These are phyloP conservation scores for Cutaneotrichosporon spelunceum DNA, from an alignment of 1,284 basidiomycete genomes.

Conservation along the genomic window DNA sequence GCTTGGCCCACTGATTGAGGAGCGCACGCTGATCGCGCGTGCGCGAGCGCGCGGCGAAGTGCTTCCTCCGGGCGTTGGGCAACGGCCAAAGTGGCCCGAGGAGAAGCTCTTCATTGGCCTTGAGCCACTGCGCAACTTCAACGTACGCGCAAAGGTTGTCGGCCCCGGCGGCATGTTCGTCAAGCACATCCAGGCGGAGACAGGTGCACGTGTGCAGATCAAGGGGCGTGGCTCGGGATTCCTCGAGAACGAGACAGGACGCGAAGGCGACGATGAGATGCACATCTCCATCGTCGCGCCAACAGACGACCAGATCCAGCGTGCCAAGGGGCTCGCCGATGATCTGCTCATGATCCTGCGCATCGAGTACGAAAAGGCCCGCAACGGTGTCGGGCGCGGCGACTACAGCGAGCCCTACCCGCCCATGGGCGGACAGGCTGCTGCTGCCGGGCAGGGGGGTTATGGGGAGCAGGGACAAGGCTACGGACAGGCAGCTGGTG, in stretches of 20 bases:
- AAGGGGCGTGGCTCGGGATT: conserved; percentile 94
- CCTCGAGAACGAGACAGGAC: conserved; percentile 87
- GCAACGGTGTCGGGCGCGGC: conserved; percentile 50
- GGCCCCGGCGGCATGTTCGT: conserved; percentile 94
- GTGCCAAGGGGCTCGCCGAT: conserved; percentile 82
- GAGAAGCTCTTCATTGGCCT: conserved; percentile 84
- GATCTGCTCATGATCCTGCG: conserved; percentile 83
- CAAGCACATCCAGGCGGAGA: conserved; percentile 97
- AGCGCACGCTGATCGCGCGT: conserved; percentile 58
- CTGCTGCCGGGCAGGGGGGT: conserved; percentile 55
- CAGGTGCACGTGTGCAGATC: conserved; percentile 94
- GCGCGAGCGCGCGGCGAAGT: conserved; percentile 47
- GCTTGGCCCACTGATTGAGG: conserved; percentile 81
- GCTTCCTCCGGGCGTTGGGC: conserved; percentile 30
- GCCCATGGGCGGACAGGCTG: conserved; percentile 48
- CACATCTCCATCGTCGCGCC: conserved; percentile 92
- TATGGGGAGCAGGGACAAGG: conserved; percentile 22
- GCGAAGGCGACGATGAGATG: conserved; percentile 87
- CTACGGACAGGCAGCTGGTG: conserved; percentile 42
- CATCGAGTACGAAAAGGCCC: conserved; percentile 77
- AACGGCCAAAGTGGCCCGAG: conserved; percentile 86
- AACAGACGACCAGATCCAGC: conserved; percentile 77
- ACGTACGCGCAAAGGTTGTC: conserved; percentile 94
- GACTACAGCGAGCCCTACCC: conserved; percentile 59
- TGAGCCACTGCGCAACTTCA: conserved; percentile 91